phyloP scores from a whole-genome alignment of 1,284 basidiomycete genomes.

The Irpex rosettiformis region DNA sequence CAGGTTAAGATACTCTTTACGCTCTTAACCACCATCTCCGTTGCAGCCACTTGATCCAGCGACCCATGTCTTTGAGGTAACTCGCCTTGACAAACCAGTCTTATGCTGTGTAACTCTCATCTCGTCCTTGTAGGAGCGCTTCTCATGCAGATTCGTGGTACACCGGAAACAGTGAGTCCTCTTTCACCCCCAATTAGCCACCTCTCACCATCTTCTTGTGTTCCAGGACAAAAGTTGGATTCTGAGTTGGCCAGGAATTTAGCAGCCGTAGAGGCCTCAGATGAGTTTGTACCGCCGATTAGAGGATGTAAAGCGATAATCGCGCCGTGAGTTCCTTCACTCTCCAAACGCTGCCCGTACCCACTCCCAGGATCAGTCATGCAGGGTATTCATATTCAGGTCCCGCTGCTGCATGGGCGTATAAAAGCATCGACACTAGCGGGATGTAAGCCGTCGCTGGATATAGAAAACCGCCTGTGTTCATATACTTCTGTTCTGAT shows the following conservation, averaged over 20 bases:
- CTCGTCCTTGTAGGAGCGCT: conserved; percentile 44
- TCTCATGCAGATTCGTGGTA: conserved; percentile 95
- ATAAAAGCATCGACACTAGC: conserved; percentile 80
- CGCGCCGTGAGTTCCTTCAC: conserved; percentile 72
- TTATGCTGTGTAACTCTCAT: background rate
- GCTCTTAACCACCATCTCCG: background rate
- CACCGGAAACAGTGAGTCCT: conserved; percentile 56
- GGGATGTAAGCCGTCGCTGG: conserved; percentile 59
- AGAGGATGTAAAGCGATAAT: conserved; percentile 87
- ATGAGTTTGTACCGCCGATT: conserved; percentile 59
- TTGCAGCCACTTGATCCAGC: background rate
- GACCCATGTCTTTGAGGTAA: conserved; percentile 16
- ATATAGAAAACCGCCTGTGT: conserved; percentile 1
- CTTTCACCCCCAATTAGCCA: conserved; percentile 1
- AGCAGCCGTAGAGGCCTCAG: conserved; percentile 47
- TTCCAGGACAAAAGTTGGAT: conserved; percentile 52
- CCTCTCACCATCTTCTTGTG: no score
- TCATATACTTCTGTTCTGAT: conserved; percentile 9
- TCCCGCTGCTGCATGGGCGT: conserved; percentile 93
- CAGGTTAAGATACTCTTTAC: background rate
- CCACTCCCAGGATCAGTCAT: conserved; percentile 54
- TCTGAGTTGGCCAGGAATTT: conserved; percentile 68
- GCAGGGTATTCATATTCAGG: conserved; percentile 97
- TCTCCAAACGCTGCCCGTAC: conserved; percentile 2
- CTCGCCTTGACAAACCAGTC: background rate